A percentile compares a stretch with the other conserved stretches of the same genome.
Conservation (phyloP, 345 rosid species). For the Trapa bicornis region DNA sequence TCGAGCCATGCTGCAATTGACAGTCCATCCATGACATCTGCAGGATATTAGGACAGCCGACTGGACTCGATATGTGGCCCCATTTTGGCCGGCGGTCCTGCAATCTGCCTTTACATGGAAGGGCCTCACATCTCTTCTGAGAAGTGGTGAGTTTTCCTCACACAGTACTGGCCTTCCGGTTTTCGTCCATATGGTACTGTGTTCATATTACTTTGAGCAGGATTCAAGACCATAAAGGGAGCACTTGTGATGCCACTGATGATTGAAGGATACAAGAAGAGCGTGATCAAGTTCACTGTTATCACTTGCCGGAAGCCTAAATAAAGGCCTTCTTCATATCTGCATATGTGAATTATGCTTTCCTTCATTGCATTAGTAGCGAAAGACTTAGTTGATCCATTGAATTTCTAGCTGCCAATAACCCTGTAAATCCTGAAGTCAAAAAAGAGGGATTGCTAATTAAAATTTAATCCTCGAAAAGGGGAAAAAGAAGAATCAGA, state of each 20-base stretch:
- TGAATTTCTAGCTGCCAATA: no score
- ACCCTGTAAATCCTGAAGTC: no score
- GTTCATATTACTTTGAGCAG: constrained; percentile 20
- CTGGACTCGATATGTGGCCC: constrained; percentile 76
- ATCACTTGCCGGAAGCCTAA: constrained; percentile 53
- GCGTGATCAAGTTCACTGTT: constrained; percentile 55
- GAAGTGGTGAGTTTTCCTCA: constrained; percentile 34
- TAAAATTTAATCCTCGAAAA: no score
- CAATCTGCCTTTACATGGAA: constrained; percentile 75
- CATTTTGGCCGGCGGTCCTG: constrained; percentile 91
- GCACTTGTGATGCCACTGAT: constrained; percentile 86
- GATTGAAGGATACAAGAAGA: constrained; percentile 83
- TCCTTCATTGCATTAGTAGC: neutral
- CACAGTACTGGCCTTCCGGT: neutral
- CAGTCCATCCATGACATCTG: neutral
- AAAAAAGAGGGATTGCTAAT: no score
- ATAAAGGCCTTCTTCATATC: neutral
- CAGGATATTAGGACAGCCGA: constrained; percentile 77
- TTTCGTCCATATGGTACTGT: neutral
- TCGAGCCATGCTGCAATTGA: no score
- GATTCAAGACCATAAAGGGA: constrained; percentile 65
- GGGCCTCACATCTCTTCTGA: constrained; percentile 53
- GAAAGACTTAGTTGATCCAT: no score
- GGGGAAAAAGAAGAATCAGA: no score
- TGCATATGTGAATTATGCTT: neutral